Evolutionary conservation across 2,329 filamentous ascomycete species (phyloP), one percentile per base, ranked within the genome.

Genomic region (Trichophyton simii): DNA sequence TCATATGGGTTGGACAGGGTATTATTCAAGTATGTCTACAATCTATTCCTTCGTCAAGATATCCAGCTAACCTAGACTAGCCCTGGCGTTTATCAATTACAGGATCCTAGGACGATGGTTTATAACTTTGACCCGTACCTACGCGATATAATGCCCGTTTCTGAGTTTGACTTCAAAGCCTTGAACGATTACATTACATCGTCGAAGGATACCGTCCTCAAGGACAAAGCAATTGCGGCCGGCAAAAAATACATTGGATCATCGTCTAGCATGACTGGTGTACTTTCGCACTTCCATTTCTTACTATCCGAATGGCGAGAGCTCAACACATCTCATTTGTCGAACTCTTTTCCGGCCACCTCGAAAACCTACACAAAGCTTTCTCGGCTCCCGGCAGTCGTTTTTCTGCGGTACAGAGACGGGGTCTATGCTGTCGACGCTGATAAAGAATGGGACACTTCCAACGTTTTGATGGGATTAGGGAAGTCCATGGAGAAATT

Each of bases 51-150:
- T 13, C 36, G 2, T 38, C 2, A 22, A 25, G 2, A 1, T 20
- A 9, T 7, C 34, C 31, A 50, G 41, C 44, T 41, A 36, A 63
- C 66, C 34, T 65, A 46, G 9, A 11, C 5, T 57, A 80, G 77
- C 69, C 87, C 87, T 1, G 91, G 94, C 22, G 89, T 96, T 42
- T 96, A 96, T 72, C 86, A 89, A 58, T 82, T 99, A 59, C 91
- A 95, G 73, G 94, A 99, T 72, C 85, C 87, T 25, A 83, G 89
- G 62, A 91, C 92, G 44, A 82, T 85, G 18, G 90, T 97, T 5
- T 99, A 85, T 80, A 99, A 99, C 72, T 99, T 99, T 68, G 92
- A 99, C 70, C 94, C 95, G 0, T 96, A 96, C 69, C 81, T 99
- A 20, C 84, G 91, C 63, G 85, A 85, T 59, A 95, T 99, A 68